A percentile compares a stretch with the other conserved stretches of the same genome.
phyloP scores from a whole-genome alignment of 1,139 yeast genomes.

The Candida buenavistaensis region DNA sequence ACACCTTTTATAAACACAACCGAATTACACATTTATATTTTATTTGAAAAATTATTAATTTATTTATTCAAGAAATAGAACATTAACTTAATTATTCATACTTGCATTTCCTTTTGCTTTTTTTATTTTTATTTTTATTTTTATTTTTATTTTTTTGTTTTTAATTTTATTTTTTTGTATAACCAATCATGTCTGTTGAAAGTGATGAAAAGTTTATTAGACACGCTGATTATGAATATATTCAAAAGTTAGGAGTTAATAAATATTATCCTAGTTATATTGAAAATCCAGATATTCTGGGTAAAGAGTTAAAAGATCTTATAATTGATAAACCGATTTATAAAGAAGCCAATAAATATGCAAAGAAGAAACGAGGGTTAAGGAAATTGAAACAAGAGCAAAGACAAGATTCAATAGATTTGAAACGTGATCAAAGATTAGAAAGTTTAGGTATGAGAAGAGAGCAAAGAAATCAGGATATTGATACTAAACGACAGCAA shows the following conservation, averaged over 20 bases:
- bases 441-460: slow-evolving; percentile 2
- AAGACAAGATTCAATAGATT: slow-evolving; percentile 10
- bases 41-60: too few relatives aligned
- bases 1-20: too few relatives aligned
- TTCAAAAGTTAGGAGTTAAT: slow-evolving; percentile 37
- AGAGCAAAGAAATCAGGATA: slow-evolving; percentile 8
- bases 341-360: slow-evolving; percentile 33
- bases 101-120: too few relatives aligned
- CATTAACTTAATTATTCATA: too few relatives aligned
- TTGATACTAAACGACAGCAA: slow-evolving; percentile 15
- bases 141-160: too few relatives aligned
- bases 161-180: too few relatives aligned
- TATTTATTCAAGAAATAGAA: too few relatives aligned
- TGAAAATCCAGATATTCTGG: slow-evolving; percentile 39
- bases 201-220: slow-evolving; percentile 4
- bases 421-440: slow-evolving; percentile 11
- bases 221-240: slow-evolving; percentile 33
- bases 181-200: neutral
- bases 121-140: too few relatives aligned
- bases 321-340: slow-evolving; percentile 44
- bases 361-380: slow-evolving; percentile 8
- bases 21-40: too few relatives aligned
- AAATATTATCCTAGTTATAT: slow-evolving; percentile 43
- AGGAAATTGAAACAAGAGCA: slow-evolving; percentile 9
- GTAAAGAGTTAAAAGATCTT: slow-evolving; percentile 38